phyloP scores from a whole-genome alignment of 805 yeast species.

The Saccharomyces jurei region DNA sequence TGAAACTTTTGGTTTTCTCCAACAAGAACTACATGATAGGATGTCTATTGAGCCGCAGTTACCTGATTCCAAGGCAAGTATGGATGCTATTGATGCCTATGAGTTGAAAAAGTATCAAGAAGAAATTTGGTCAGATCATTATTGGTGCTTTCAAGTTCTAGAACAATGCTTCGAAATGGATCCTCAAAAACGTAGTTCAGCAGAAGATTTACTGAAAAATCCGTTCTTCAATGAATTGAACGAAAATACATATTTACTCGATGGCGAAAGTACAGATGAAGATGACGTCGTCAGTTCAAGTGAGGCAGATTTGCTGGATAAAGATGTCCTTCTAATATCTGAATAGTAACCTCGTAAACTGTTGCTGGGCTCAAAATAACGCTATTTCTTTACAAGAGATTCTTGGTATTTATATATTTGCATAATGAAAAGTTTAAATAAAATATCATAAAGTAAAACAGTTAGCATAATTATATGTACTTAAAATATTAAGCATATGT shows the following conservation, averaged over 20 bases:
- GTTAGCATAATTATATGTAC: background rate
- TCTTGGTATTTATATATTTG: background rate
- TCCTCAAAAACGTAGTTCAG: constrained; percentile 48
- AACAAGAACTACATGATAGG: constrained; percentile 32
- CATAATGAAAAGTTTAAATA: background rate
- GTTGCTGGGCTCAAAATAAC: background rate
- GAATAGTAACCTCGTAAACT: constrained; percentile 6
- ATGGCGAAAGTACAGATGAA: constrained; percentile 22
- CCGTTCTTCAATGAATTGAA: constrained; percentile 48
- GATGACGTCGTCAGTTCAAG: constrained; percentile 16
- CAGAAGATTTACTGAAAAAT: constrained; percentile 47
- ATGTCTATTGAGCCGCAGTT: constrained; percentile 22
- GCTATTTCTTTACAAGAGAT: background rate
- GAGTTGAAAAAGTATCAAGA: constrained; percentile 27
- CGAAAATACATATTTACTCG: constrained; percentile 9
- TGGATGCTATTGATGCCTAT: constrained; percentile 10
- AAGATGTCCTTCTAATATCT: constrained; percentile 21
- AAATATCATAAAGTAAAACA: background rate
- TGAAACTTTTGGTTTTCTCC: constrained; percentile 48
- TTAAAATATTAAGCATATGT: background rate
- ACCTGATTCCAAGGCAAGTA: constrained; percentile 8
- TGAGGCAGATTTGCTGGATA: constrained; percentile 15
- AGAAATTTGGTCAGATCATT: constrained; percentile 31
- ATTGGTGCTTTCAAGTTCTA: constrained; percentile 45
- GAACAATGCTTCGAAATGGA: constrained; percentile 52